A percentile compares a stretch with the other conserved stretches of the same genome.
These are phyloP conservation scores for Termitomyces sp. DNA, from an alignment of 768 basidiomycete species.

Conservation along the genomic window DNA sequence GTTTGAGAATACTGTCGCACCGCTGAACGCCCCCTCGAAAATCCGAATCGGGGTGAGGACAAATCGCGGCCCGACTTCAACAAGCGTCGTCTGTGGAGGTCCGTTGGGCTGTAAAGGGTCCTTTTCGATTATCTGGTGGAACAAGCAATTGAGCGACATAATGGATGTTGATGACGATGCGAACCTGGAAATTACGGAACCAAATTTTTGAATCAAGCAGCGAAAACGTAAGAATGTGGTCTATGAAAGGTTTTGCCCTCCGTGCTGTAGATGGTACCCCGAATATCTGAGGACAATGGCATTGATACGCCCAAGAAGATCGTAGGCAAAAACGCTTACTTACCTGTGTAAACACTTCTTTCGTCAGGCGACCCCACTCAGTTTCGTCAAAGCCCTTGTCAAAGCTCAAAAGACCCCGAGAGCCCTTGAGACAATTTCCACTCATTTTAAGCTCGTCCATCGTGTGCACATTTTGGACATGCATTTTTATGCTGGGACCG, in stretches of 20 bases:
- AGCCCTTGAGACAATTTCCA: slow-evolving; percentile 96
- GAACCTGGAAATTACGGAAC: slow-evolving; percentile 98
- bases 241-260: slow-evolving; percentile 93
- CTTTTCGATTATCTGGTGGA: slow-evolving; percentile 81
- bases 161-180: slow-evolving; percentile 13
- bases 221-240: slow-evolving; percentile 96
- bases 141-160: slow-evolving; percentile 4
- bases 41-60: slow-evolving; percentile 96
- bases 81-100: slow-evolving; percentile 79
- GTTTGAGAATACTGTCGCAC: slow-evolving; percentile 94
- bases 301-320: not conserved
- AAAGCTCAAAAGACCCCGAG: slow-evolving; percentile 88
- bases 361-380: slow-evolving; percentile 81
- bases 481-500: slow-evolving; percentile 94
- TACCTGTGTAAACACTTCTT: slow-evolving; percentile 93
- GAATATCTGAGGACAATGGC: slow-evolving; percentile 65
- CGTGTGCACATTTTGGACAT: slow-evolving; percentile 97
- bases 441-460: slow-evolving; percentile 99
- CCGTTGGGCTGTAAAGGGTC: slow-evolving; percentile 86
- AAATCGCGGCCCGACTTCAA: slow-evolving; percentile 97
- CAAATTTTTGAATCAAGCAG: slow-evolving; percentile 94
- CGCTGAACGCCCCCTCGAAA: slow-evolving; percentile 96
- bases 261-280: slow-evolving; percentile 89
- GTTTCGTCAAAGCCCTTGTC: slow-evolving; percentile 86
- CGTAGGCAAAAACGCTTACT: slow-evolving; percentile 23